Evolutionary conservation across 805 yeast species (phyloP).

Genomic region (Suhomyces sp.): DNA sequence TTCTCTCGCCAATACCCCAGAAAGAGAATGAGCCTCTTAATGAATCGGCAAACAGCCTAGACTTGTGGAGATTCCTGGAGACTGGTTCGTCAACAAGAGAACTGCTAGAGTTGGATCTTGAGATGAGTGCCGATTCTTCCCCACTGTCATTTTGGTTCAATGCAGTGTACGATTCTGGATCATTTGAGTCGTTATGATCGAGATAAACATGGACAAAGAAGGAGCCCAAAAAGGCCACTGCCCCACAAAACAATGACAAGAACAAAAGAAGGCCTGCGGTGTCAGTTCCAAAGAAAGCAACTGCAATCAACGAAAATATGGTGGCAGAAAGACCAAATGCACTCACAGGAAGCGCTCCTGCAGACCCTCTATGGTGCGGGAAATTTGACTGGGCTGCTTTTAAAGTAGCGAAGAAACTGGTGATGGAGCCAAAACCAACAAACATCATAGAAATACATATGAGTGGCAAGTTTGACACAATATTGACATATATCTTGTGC

Average conservation of each 20-base stretch:
- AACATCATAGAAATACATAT: constrained; percentile 49
- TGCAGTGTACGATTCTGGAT: constrained; percentile 3
- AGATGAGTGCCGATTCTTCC: constrained; percentile 3
- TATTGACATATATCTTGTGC: constrained; percentile 43
- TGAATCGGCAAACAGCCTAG: background rate
- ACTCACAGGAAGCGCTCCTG: constrained; percentile 66
- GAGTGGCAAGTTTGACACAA: constrained; percentile 36
- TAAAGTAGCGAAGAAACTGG: constrained; percentile 55
- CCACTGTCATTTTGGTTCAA: background rate
- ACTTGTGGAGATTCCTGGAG: background rate
- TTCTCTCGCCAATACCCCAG: constrained; percentile 40
- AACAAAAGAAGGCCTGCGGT: constrained; percentile 56
- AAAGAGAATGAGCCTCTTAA: constrained; percentile 36
- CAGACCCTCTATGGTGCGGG: constrained; percentile 67
- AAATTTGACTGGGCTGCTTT: constrained; percentile 62
- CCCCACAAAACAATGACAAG: constrained; percentile 52
- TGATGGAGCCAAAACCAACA: constrained; percentile 67
- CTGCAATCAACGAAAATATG: constrained; percentile 56
- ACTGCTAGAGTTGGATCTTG: constrained; percentile 1
- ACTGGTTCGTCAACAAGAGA: constrained; percentile 1
- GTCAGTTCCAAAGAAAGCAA: constrained; percentile 48
- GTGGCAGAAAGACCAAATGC: constrained; percentile 72
- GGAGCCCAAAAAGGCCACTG: constrained; percentile 41
- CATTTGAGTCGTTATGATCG: constrained; percentile 25
- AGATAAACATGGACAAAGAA: constrained; percentile 42